These are phyloP conservation scores for Podila epigama DNA, from an alignment of 192 early-diverging fungal species.

Conservation along the genomic window DNA sequence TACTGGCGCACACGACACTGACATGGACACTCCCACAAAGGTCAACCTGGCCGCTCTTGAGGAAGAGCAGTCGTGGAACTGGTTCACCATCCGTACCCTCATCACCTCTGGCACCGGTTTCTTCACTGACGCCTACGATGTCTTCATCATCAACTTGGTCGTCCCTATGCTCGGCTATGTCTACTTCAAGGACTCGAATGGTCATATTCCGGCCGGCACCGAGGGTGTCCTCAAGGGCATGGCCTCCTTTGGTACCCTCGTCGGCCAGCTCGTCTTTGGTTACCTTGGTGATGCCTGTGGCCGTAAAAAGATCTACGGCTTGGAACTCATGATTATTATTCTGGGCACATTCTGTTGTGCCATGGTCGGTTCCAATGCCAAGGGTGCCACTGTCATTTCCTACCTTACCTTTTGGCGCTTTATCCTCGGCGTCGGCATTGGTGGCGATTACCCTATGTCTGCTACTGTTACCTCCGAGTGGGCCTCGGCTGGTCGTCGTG, in stretches of 20 bases:
- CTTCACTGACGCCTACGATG: conserved; percentile 92
- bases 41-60: conserved; percentile 5
- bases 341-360: conserved; percentile 82
- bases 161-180: conserved; percentile 82
- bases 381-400: conserved; percentile 62
- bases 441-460: conserved; percentile 95
- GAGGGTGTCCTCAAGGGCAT: conserved; percentile 78
- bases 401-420: conserved; percentile 88
- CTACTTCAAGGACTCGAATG: conserved; percentile 54
- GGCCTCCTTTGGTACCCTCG: conserved; percentile 81
- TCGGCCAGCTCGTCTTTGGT: conserved; percentile 87
- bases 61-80: conserved; percentile 24
- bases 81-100: conserved; percentile 71
- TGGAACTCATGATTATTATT: conserved; percentile 93
- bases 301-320: conserved; percentile 88
- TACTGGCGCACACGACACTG: neutral
- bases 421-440: conserved; percentile 90
- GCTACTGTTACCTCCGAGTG: conserved; percentile 89
- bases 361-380: conserved; percentile 65
- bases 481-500: conserved; percentile 71
- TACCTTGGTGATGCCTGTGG: conserved; percentile 85
- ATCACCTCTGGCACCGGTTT: conserved; percentile 76
- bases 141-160: conserved; percentile 89
- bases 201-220: conserved; percentile 62
- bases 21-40: neutral